Conservation (phyloP, 2,329 filamentous ascomycete species). For the Coleophoma eucalyptorum region DNA sequence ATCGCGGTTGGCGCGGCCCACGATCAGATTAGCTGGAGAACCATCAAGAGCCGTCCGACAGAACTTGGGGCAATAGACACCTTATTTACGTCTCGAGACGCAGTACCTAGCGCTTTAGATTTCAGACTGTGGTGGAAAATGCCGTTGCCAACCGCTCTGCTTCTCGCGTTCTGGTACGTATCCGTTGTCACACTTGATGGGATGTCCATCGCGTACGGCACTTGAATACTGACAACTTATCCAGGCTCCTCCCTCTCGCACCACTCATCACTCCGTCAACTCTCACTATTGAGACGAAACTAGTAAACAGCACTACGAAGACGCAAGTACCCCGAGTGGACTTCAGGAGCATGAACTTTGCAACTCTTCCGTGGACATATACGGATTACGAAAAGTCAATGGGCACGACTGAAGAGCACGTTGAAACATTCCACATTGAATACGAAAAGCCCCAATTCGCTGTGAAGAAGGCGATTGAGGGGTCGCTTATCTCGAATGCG, state of each 20-base stretch:
- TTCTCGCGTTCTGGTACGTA: not conserved
- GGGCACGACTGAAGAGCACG: not conserved
- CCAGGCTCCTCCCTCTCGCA: not conserved
- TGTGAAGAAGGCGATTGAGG: not conserved
- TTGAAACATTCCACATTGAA: not conserved
- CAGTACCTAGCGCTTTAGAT: not conserved
- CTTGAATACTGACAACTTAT: not conserved
- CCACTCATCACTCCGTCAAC: not conserved
- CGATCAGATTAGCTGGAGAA: not conserved
- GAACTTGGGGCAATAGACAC: not conserved
- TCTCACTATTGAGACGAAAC: not conserved
- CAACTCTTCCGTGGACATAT: not conserved
- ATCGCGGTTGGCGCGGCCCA: not conserved
- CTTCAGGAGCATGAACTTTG: not conserved
- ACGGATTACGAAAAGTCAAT: not conserved
- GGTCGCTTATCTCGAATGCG: not conserved
- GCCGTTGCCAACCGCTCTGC: not conserved
- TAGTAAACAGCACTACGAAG: not conserved
- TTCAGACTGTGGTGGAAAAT: not conserved
- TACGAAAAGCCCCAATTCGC: not conserved
- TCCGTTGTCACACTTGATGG: not conserved
- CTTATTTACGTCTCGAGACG: not conserved
- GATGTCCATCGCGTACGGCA: not conserved
- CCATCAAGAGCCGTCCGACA: not conserved
- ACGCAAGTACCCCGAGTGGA: not conserved